Conservation (phyloP, 345 rosid species). For the Hypericum androsaemum region DNA sequence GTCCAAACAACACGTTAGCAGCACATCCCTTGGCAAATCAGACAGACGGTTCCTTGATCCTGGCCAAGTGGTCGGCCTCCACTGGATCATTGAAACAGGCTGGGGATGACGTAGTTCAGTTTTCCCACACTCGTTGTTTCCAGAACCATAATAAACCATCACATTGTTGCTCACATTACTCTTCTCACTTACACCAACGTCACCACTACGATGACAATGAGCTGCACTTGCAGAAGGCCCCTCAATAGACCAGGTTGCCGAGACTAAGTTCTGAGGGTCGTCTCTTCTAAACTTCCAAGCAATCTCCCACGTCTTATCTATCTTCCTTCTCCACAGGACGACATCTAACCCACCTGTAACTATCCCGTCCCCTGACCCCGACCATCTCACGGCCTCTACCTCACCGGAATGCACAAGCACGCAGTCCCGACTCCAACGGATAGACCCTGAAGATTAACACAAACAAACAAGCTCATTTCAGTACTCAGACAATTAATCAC, state of each 20-base stretch:
- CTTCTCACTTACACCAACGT: slow-evolving; percentile 25
- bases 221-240: slow-evolving; percentile 67
- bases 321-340: slow-evolving; percentile 67
- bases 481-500: slow-evolving; percentile 7
- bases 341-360: slow-evolving; percentile 65
- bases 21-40: slow-evolving; percentile 33
- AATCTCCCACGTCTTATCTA: slow-evolving; percentile 59
- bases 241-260: slow-evolving; percentile 67
- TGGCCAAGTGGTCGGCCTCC: slow-evolving; percentile 57
- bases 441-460: slow-evolving; percentile 88
- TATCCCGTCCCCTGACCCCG: slow-evolving; percentile 81
- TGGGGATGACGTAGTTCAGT: slow-evolving; percentile 57
- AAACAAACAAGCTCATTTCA: slow-evolving; percentile 33
- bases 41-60: slow-evolving; percentile 25
- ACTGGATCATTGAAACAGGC: slow-evolving; percentile 64
- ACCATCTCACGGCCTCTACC: slow-evolving; percentile 79
- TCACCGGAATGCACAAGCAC: slow-evolving; percentile 55
- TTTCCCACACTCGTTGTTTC: slow-evolving; percentile 35
- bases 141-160: slow-evolving; percentile 35
- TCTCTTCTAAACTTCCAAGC: slow-evolving; percentile 66
- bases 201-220: slow-evolving; percentile 25
- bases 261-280: slow-evolving; percentile 62
- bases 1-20: slow-evolving; percentile 81
- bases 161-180: slow-evolving; percentile 37
- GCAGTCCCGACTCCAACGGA: slow-evolving; percentile 96